Percentiles rank a stretch among this genome's conserved stretches.
Evolutionary conservation across 2,329 filamentous ascomycete genomes (phyloP).

Genomic region (Calycina herbarum): DNA sequence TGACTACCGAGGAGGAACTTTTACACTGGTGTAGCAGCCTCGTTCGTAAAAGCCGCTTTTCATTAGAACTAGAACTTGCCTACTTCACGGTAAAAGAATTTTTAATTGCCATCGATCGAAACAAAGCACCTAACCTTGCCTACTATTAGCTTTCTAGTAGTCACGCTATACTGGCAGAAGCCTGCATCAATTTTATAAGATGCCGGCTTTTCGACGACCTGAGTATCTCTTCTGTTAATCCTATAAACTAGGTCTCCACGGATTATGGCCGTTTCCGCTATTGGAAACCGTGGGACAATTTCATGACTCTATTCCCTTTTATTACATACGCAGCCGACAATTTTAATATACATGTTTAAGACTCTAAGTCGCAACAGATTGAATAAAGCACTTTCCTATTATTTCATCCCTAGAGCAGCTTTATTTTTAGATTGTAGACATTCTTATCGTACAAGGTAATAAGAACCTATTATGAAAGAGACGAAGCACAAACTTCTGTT

Average conservation of each 20-base stretch:
- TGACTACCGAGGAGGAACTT: constrained; percentile 23
- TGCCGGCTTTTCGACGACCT: not conserved
- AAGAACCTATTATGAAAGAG: not conserved
- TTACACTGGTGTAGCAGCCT: constrained; percentile 30
- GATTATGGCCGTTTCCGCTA: not conserved
- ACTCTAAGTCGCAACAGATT: not conserved
- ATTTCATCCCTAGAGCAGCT: not conserved
- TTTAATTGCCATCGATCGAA: constrained; percentile 16
- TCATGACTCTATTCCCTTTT: not conserved
- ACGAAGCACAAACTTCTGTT: not conserved
- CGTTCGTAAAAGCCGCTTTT: constrained; percentile 16
- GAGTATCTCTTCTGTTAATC: not conserved
- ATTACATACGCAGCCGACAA: not conserved
- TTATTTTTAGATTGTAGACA: not conserved
- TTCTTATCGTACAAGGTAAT: not conserved
- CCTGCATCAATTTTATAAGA: not conserved
- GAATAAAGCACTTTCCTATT: not conserved
- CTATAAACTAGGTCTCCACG: not conserved
- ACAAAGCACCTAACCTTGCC: not conserved
- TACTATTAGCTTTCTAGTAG: not conserved
- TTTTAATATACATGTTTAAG: not conserved
- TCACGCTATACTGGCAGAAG: not conserved
- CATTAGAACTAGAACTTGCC: constrained; percentile 25
- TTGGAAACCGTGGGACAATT: not conserved
- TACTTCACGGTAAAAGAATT: constrained; percentile 35